These are phyloP conservation scores for Metschnikowia arizonensis DNA, from an alignment of 805 yeast species.

Conservation along the genomic window DNA sequence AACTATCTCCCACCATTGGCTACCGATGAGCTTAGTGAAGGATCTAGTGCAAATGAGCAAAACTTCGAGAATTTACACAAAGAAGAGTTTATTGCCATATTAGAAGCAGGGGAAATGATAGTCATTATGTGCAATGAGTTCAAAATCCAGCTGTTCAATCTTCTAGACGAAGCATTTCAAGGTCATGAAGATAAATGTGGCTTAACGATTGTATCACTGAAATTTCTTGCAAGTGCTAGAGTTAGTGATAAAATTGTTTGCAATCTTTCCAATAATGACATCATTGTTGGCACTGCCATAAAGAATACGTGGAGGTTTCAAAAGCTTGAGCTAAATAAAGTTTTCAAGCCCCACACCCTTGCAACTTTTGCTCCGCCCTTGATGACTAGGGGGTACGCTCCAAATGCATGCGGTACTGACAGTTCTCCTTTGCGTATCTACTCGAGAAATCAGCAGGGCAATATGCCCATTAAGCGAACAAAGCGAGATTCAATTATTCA, in stretches of 20 bases:
- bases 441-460: background rate
- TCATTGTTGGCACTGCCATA: slow-evolving; percentile 60
- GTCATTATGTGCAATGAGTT: slow-evolving; percentile 51
- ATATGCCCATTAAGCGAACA: background rate
- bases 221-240: slow-evolving; percentile 62
- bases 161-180: slow-evolving; percentile 21
- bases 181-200: slow-evolving; percentile 7
- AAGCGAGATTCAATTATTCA: background rate
- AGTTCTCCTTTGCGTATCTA: background rate
- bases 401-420: background rate
- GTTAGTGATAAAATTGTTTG: slow-evolving; percentile 69
- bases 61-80: slow-evolving; percentile 20
- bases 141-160: slow-evolving; percentile 26
- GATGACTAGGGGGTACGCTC: slow-evolving; percentile 13
- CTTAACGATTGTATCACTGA: slow-evolving; percentile 45
- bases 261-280: slow-evolving; percentile 43
- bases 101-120: slow-evolving; percentile 48
- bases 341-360: slow-evolving; percentile 8
- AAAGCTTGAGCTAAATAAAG: slow-evolving; percentile 27
- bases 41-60: background rate
- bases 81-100: slow-evolving; percentile 51
- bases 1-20: slow-evolving; percentile 31
- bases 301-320: slow-evolving; percentile 64
- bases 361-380: slow-evolving; percentile 16
- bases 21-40: background rate